Evolutionary conservation across 1,284 basidiomycete genomes (phyloP), one percentile per base, ranked within the genome.

Genomic region (Pascua guehoae): DNA sequence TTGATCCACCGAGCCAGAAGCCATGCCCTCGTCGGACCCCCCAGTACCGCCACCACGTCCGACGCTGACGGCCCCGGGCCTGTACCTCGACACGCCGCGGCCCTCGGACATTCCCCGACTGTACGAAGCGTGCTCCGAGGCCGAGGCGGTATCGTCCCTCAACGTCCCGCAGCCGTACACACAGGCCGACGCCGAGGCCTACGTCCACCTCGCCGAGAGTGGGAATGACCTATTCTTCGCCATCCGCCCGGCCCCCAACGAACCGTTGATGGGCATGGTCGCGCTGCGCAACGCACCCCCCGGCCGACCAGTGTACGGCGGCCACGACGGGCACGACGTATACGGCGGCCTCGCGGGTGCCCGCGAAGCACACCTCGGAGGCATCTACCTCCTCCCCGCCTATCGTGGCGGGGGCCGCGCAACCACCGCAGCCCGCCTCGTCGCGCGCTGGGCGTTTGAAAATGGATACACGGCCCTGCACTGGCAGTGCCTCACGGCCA

Each of bases 101-200:
- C 41, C 49, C 14, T 15, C 24, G 14, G 41, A 49, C 17, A 41
- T 54, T 4, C 47, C 53, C 16, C 11, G 15, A 4, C 46, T 49
- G 24, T 8, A 43, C 24, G 49, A 32, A 24, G 49, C 49, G 14
- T 50, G 49, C 49, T 37, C 49, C 17, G 49, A 50, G 41, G 18
- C 49, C 24, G 41, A 43, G 18, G 49, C 49, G 10, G 49, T 50
- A 12, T 5, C 41, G 41, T 43, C 32, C n/a, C 49, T 50, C 41
- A 50, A 50, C 32, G 49, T 50, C 32, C 49, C 49, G n/a, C 49
- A 50, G 41, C 49, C 49, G 32, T 50, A 50, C 32, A 42, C 41
- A 11, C 32, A 8, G n/a, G 18, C 49, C 2, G 49, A 50, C 41
- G 49, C 49, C 14, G 41, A 43, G 14, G 49, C 45, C 12, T 42